These are phyloP conservation scores for Piper longum DNA, from an alignment of 164 flowering plant species.

Conservation along the genomic window DNA sequence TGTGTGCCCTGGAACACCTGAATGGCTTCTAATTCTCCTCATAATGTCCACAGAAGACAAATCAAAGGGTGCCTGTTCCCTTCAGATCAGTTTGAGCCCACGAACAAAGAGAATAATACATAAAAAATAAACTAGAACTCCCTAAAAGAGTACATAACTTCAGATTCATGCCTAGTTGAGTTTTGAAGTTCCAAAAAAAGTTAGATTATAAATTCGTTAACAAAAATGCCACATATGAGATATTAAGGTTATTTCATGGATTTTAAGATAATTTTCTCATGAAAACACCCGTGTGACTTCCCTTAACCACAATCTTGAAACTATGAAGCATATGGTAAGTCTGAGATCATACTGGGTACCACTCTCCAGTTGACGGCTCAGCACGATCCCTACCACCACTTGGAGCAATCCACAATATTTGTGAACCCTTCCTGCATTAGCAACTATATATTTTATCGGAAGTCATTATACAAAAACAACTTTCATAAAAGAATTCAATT, in stretches of 20 bases:
- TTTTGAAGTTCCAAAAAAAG: too few species aligned
- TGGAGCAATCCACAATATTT: slow-evolving; percentile 95
- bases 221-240: too few species aligned
- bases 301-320: neutral
- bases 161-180: neutral
- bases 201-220: too few species aligned
- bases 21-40: slow-evolving; percentile 76
- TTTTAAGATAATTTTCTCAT: too few species aligned
- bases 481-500: too few species aligned
- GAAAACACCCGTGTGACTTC: too few species aligned
- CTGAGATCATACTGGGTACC: slow-evolving; percentile 61
- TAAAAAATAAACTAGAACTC: neutral
- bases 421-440: slow-evolving; percentile 59
- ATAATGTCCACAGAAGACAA: slow-evolving; percentile 75
- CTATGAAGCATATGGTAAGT: neutral
- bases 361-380: slow-evolving; percentile 62
- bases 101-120: neutral
- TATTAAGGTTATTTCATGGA: too few species aligned
- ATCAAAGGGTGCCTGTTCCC: slow-evolving; percentile 82
- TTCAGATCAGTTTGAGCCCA: slow-evolving; percentile 21
- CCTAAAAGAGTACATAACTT: neutral
- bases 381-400: slow-evolving; percentile 99
- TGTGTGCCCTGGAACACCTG: slow-evolving; percentile 66
- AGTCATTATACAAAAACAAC: neutral
- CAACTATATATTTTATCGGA: neutral